Base-by-base conservation (phyloP, 2,329 filamentous ascomycete genomes). In the Teratosphaeria destructans region DNA sequence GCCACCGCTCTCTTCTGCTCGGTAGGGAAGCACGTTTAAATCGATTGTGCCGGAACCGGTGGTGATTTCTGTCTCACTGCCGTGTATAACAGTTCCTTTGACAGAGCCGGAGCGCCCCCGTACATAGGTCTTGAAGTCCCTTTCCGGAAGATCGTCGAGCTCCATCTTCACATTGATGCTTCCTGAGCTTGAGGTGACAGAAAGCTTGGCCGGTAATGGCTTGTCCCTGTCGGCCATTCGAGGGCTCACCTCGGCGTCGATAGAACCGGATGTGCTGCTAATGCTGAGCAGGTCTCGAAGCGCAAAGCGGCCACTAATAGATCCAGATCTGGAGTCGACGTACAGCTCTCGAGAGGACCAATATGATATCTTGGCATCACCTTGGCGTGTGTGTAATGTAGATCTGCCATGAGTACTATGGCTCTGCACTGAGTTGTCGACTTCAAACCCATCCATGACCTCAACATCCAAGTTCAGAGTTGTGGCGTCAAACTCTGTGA, bases 71-170 rank as follows among this genome's bases (percentile, higher is more conserved):
- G 75, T 76, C 2, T 63, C 63, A 1, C 71, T 70, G 19, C 76
- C 76, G 55, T 77, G 75, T 57, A 78, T 72, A 57, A 74, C 75
- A 0, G 63, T 69, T 0, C 75, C 75, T 10, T 67, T 65, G 3
- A 79, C 66, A 3, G 72, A 71, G 12, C 73, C 74, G 5, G 73
- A 75, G 0, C 64, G 69, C 0, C 71, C 74, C 54, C 73, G 70
- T 60, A 78, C 65, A 19, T 67, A 68, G 16, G 72, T 73, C 23
- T 71, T 67, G 60, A 77, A 79, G 57, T 77, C 72, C 39, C 77
- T 74, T 10, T 73, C 67, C 1, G 76, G 75, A n/a, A 65, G 57
- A 26, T 62, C 49, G 7, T 52, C 27, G 4, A 60, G 58, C 1
- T 66, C 70, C 37, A 75, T 73, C 49, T 71, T 65, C 4, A 70